A percentile compares a stretch with the other conserved stretches of the same genome.
Evolutionary conservation across 768 basidiomycete genomes (phyloP).

Genomic region (Termitomyces sp.): DNA sequence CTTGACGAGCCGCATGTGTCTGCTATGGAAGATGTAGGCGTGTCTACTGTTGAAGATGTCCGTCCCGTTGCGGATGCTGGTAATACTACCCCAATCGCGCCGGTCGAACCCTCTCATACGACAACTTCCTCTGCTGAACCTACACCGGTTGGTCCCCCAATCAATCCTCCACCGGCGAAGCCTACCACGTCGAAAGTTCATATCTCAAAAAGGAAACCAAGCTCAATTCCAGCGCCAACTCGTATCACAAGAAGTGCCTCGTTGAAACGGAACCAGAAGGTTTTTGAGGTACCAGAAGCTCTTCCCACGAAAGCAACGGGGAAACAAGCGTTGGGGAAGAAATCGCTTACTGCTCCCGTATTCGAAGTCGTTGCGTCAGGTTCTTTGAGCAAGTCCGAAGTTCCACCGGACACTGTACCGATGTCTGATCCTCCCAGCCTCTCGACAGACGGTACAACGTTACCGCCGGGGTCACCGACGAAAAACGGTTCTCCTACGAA

Average conservation of each 20-base stretch:
- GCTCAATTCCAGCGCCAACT: conserved; percentile 16
- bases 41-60: neutral
- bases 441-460: conserved; percentile 2
- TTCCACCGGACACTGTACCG: conserved; percentile 8
- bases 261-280: conserved; percentile 21
- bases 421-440: conserved; percentile 13
- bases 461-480: conserved; percentile 30
- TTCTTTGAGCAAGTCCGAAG: neutral
- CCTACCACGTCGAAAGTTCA: conserved; percentile 12
- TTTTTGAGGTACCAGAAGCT: conserved; percentile 5
- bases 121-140: neutral
- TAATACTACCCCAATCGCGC: neutral
- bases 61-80: neutral
- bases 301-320: neutral
- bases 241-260: conserved; percentile 35
- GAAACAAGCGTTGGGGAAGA: conserved; percentile 1
- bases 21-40: neutral
- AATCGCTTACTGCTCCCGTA: neutral
- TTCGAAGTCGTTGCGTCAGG: neutral
- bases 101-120: neutral
- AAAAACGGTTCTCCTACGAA: conserved; percentile 25
- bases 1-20: neutral
- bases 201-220: conserved; percentile 20
- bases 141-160: neutral
- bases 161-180: neutral